These are phyloP conservation scores for Wickerhamiella pararugosa DNA, from an alignment of 1,139 yeast genomes.

Conservation along the genomic window DNA sequence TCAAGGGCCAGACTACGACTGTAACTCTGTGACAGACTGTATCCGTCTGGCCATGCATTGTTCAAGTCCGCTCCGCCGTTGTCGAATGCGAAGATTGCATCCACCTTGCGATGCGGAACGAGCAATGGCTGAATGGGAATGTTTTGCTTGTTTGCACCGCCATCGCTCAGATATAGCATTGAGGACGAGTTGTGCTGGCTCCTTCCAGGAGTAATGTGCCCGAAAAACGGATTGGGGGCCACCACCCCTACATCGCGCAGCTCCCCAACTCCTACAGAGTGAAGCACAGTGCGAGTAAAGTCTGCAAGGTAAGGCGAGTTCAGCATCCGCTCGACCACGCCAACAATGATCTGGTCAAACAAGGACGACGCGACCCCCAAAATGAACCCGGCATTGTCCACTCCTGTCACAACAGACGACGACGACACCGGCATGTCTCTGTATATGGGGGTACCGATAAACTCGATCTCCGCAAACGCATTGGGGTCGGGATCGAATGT, in stretches of 20 bases:
- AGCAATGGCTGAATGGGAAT: conserved; percentile 65
- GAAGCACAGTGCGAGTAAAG: neutral
- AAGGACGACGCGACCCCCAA: conserved; percentile 69
- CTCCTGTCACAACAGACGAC: conserved; percentile 42
- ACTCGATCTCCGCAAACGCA: conserved; percentile 57
- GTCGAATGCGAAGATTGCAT: conserved; percentile 66
- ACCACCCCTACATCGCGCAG: conserved; percentile 52
- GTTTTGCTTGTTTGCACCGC: conserved; percentile 72
- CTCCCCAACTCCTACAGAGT: conserved; percentile 6
- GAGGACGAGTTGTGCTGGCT: neutral
- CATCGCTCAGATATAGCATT: conserved; percentile 52
- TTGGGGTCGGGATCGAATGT: conserved; percentile 77
- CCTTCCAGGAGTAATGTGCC: conserved; percentile 16
- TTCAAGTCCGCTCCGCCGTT: conserved; percentile 59
- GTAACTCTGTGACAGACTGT: conserved; percentile 48
- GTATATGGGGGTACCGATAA: conserved; percentile 51
- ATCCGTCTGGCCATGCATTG: conserved; percentile 40
- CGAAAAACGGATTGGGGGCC: conserved; percentile 60
- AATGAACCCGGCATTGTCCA: conserved; percentile 63
- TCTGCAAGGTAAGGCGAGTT: conserved; percentile 1
- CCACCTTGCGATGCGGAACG: conserved; percentile 52
- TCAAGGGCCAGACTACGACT: conserved; percentile 44
- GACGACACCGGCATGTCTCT: conserved; percentile 32
- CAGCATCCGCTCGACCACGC: conserved; percentile 1
- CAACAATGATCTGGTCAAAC: conserved; percentile 42